These are phyloP conservation scores for Papilionanthe hybrid DNA, from an alignment of 116 monocot genomes.

Conservation along the genomic window DNA sequence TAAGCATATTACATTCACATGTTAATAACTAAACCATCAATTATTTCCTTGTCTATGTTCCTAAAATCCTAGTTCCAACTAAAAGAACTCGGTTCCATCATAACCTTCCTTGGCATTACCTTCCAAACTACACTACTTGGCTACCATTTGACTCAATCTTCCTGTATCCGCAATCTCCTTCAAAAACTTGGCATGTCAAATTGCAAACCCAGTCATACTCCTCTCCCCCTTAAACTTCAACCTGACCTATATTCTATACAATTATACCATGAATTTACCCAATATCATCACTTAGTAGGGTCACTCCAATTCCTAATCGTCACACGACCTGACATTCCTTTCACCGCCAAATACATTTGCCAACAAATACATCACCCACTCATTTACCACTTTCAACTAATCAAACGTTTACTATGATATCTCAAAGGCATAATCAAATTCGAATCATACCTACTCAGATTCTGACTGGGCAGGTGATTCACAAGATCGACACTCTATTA, in stretches of 20 bases:
- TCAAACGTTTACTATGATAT: background rate
- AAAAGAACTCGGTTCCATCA: background rate
- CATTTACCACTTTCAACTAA: background rate
- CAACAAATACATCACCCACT: background rate
- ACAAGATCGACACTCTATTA: background rate
- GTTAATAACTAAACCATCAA: too few relatives aligned
- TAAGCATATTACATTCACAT: too few relatives aligned
- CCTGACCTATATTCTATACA: background rate
- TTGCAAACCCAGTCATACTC: background rate
- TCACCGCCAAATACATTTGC: background rate
- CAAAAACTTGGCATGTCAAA: background rate
- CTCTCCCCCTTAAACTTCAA: background rate
- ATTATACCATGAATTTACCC: background rate
- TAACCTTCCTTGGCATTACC: too few relatives aligned
- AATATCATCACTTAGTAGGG: background rate
- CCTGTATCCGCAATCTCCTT: background rate
- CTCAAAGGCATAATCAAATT: background rate
- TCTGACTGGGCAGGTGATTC: background rate
- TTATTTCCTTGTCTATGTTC: background rate
- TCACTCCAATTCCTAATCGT: background rate
- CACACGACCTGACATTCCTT: background rate
- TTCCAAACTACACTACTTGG: too few relatives aligned
- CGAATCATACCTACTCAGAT: background rate
- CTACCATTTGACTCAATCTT: background rate
- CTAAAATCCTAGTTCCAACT: background rate